These are phyloP conservation scores for Euptelea pleiosperma DNA, from an alignment of 164 flowering plant genomes.

Conservation along the genomic window DNA sequence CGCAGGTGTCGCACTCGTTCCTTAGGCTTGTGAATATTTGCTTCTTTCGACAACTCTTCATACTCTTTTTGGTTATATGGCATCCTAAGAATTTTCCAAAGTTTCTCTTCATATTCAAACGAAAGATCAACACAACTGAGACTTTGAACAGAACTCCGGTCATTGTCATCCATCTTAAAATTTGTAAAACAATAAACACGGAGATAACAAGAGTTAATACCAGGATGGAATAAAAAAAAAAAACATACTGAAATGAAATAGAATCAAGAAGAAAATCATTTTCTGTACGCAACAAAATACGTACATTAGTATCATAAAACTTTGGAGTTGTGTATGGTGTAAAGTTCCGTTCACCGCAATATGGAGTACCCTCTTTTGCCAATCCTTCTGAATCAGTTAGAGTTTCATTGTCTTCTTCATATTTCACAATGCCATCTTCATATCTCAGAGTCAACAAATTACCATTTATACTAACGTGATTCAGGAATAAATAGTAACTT, in stretches of 20 bases:
- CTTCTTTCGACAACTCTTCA: constrained; percentile 15
- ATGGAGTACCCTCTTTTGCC: background rate
- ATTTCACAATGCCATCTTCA: constrained; percentile 18
- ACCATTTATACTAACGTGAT: constrained; percentile 17
- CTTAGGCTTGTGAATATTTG: constrained; percentile 6
- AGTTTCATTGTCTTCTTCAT: constrained; percentile 22
- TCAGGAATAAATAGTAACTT: constrained; percentile 21
- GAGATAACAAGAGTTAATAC: background rate
- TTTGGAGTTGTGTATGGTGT: constrained; percentile 10
- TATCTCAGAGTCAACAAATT: constrained; percentile 5
- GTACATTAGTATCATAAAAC: constrained; percentile 14
- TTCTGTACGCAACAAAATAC: background rate
- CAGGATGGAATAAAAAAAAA: background rate
- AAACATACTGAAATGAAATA: background rate
- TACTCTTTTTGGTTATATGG: constrained; percentile 32
- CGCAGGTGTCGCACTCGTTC: constrained; percentile 25
- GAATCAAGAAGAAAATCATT: background rate
- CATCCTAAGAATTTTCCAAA: constrained; percentile 24
- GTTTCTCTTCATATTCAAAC: constrained; percentile 25
- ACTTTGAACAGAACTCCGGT: constrained; percentile 4
- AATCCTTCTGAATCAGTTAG: constrained; percentile 25
- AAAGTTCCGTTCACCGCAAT: background rate
- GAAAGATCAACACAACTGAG: background rate
- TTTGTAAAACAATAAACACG: background rate
- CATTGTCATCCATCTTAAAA: constrained; percentile 19